Base-by-base conservation (phyloP, 1,284 basidiomycete species). In the Inonotus obliquus region DNA sequence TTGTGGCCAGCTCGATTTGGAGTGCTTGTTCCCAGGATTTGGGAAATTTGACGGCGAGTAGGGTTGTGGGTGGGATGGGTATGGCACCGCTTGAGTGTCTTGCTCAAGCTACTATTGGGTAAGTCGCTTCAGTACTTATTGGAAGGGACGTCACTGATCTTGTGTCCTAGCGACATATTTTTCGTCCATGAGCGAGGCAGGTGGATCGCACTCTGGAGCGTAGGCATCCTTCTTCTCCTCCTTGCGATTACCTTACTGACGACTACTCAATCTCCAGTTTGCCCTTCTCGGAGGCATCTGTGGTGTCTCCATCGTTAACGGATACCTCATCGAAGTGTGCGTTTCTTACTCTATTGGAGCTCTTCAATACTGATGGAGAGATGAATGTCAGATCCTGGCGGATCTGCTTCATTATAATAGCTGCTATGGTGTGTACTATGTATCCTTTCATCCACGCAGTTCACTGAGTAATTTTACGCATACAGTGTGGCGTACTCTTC, bases 41-140 rank as follows among this genome's bases (percentile, higher is more conserved):
- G 10, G 65, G 65, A 1, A 65, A 59, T 27, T 59, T 65, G 29
- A 66, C 65, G 23, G 65, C 65, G 0, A 60, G 57, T 25, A 51
- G 65, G 58, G 65, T 66, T 6, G 60, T 66, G n/a, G 65, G 65
- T 21, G 65, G 65, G 7, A 47, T 61, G 9, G 65, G 65, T 13
- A 66, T 66, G 65, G 65, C 65, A 4, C 63, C 65, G 19, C 59
- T 65, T 9, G 65, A 66, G 56, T 64, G 63, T 37, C 55, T 66
- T 39, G 65, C 62, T 9, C 58, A 66, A 39, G 65, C 65, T n/a
- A 61, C 63, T 21, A 58, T 66, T 38, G 60, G 54, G 63, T 65
- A 35, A 35, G 59, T 37, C 37, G 29, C 13, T 54, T 49, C 25
- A 37, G n/a, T 38, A n/a, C n/a, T n/a, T n/a, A n/a, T n/a, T n/a